Conservation (phyloP, 495 filamentous ascomycete genomes). For the Tuber indicum region DNA sequence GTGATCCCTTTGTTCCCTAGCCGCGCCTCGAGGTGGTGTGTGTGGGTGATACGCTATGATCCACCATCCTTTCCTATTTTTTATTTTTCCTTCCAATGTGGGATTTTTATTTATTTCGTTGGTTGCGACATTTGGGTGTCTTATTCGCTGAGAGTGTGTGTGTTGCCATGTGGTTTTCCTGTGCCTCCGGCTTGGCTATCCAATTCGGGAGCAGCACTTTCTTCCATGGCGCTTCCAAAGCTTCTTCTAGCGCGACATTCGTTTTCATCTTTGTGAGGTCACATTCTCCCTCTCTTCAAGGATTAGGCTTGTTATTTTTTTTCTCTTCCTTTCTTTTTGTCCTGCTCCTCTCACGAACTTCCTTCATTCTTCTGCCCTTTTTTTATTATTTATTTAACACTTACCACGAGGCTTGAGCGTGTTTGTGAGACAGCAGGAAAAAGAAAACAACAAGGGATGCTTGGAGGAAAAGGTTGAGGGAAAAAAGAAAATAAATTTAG, state of each 20-base stretch:
- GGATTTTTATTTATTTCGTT: not conserved
- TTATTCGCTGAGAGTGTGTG: not conserved
- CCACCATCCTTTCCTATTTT: not conserved
- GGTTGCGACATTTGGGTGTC: conserved; percentile 6
- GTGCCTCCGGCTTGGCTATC: conserved; percentile 24
- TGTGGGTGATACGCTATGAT: not conserved
- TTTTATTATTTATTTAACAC: not conserved
- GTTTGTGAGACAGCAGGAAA: not conserved
- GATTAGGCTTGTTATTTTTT: not conserved
- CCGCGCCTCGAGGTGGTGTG: not conserved
- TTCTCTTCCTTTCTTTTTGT: not conserved
- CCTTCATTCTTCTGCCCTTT: not conserved
- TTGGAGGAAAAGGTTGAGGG: not conserved
- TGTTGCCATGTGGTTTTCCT: conserved; percentile 19
- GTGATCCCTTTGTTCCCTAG: not conserved
- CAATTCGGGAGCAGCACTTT: conserved; percentile 1
- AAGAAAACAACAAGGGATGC: conserved; percentile 5
- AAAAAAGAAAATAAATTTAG: not conserved
- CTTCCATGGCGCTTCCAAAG: conserved; percentile 29
- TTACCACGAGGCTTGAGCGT: conserved; percentile 28
- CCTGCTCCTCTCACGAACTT: not conserved
- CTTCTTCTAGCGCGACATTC: conserved; percentile 24
- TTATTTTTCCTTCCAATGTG: conserved; percentile 4
- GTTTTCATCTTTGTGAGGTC: conserved; percentile 10
- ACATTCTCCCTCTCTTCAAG: not conserved